Percentiles rank a stretch among this genome's conserved stretches.
phyloP scores from a whole-genome alignment of 257 asterid genomes.

The Scutellaria minor region DNA sequence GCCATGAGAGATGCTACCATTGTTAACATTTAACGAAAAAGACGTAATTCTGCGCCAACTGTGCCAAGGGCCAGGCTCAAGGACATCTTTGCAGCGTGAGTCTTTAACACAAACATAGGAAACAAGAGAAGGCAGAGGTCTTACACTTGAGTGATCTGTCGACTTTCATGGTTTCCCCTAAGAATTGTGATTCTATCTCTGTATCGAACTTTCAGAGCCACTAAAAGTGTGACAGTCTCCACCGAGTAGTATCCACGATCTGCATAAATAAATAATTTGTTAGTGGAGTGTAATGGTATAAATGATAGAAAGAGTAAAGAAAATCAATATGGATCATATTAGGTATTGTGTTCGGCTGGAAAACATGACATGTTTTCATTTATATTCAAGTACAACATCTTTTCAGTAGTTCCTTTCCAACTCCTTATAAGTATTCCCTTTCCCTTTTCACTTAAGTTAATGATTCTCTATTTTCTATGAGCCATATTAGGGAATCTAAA shows the following conservation, averaged over 20 bases:
- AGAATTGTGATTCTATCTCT: conserved; percentile 98
- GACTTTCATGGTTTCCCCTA: conserved; percentile 96
- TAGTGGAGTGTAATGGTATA: conserved; percentile 26
- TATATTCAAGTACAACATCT: not conserved
- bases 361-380: not conserved
- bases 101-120: conserved; percentile 27
- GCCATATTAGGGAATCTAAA: not conserved
- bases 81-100: conserved; percentile 22
- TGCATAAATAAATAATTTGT: conserved; percentile 51
- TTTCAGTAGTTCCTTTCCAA: not conserved
- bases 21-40: not conserved
- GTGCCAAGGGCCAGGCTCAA: conserved; percentile 28
- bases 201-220: conserved; percentile 96
- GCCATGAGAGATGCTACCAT: not conserved
- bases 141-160: conserved; percentile 99
- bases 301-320: conserved; percentile 18
- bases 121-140: conserved; percentile 42
- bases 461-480: not conserved
- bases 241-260: conserved; percentile 99
- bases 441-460: not conserved
- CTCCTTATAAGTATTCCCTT: not conserved
- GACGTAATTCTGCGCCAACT: conserved; percentile 6
- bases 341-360: not conserved
- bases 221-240: conserved; percentile 95
- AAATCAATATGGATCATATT: not conserved